Conservation (phyloP, 208 protist species). For the Crithidia acanthocephali region DNA sequence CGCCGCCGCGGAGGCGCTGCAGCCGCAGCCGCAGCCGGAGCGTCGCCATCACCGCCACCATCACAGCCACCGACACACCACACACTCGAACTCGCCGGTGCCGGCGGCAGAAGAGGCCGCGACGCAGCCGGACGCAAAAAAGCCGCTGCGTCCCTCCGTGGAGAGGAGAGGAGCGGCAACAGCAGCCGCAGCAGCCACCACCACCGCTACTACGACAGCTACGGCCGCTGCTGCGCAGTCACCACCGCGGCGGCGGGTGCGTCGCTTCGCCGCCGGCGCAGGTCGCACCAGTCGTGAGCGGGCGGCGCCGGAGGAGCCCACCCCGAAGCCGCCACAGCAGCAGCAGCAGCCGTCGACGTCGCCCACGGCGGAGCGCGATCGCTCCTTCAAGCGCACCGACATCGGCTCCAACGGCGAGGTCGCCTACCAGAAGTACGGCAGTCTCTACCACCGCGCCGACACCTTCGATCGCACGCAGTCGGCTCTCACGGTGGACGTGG, state of each 20-base stretch:
- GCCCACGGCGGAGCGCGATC: slow-evolving; percentile 4
- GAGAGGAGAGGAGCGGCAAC: neutral
- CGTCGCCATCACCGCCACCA: slow-evolving; percentile 6
- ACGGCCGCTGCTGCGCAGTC: neutral
- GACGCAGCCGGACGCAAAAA: neutral
- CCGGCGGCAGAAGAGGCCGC: neutral
- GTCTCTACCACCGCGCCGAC: slow-evolving; percentile 1
- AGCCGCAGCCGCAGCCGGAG: slow-evolving; percentile 2
- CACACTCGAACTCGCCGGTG: neutral
- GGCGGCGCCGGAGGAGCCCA: neutral
- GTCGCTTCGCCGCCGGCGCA: neutral
- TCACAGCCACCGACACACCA: neutral
- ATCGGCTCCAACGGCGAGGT: slow-evolving; percentile 11
- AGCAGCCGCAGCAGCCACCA: neutral
- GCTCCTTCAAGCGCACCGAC: slow-evolving; percentile 20
- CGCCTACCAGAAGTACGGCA: neutral
- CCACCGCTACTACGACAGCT: too few relatives aligned
- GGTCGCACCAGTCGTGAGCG: neutral
- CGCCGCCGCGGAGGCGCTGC: neutral
- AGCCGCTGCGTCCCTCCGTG: neutral
- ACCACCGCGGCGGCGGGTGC: neutral
- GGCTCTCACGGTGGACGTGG: slow-evolving; percentile 28
- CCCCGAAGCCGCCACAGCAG: neutral
- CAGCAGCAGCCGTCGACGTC: neutral
- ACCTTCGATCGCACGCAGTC: slow-evolving; percentile 26